Base-by-base conservation (phyloP, 2,329 filamentous ascomycete species). In the Aspergillus ustus region DNA sequence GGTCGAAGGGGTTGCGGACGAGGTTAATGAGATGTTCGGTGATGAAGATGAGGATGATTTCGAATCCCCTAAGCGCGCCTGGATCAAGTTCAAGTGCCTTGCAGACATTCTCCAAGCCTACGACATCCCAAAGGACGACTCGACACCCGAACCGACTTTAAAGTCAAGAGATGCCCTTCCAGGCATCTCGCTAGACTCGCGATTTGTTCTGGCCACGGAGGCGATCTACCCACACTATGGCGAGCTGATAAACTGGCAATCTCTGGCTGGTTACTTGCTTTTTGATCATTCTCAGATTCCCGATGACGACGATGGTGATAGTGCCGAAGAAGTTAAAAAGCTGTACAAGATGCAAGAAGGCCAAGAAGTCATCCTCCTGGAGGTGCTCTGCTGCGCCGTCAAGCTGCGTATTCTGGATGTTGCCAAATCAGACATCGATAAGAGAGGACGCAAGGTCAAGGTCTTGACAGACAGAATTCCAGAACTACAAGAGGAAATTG, bases 81-180 rank as follows among this genome's bases (percentile, higher is more conserved):
- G 95, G 95, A 86, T 98, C 69, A 92, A 91, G 72, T 87, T 96
- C 73, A 99, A 98, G 78, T 94, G 91, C 67, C 83, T 99, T 15
- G 91, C 91, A 2, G 92, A 97, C 75, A 90, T 91, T 11, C 83
- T 99, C 28, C 85, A 91, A 34, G 86, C 87, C 9, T 98, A 97
- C 71, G 92, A 97, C 72, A 82, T 85, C 6, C 88, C 91, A 67
- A 81, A 83, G 64, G 67, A 70, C 34, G 73, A 78, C 54, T 61
- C 68, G 25, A 53, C 70, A 22, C 64, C 72, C 29, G 70, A 74
- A 49, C 61, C 67, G 9, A 51, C 46, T 4, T 20, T 66, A 20
- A 66, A 70, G 7, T 64, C 72, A 28, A 68, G 75, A 31, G 72
- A 72, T 25, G 66, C 70, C 15, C 70, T 92, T 28, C 87, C 90